Evolutionary conservation across 306 rosid species (phyloP).

Genomic region (Glycyrrhiza uralensis): DNA sequence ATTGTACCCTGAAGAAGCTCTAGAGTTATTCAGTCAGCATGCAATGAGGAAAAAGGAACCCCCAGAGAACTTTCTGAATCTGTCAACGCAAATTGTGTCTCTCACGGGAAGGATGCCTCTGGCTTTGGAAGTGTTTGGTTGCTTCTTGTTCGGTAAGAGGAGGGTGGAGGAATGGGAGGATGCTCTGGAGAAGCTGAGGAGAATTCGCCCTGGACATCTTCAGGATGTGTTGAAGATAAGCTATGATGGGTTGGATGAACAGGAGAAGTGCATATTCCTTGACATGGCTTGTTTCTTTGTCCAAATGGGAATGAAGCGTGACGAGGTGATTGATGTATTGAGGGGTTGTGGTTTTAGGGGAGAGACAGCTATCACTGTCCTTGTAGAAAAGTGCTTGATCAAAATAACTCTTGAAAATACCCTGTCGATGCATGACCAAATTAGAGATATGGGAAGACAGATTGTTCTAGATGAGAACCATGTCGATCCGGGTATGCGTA

Average conservation of each 20-base stretch:
- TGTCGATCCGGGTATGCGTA: constrained; percentile 43
- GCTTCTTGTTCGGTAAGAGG: constrained; percentile 46
- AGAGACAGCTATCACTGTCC: constrained; percentile 38
- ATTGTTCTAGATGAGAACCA: constrained; percentile 40
- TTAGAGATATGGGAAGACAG: constrained; percentile 71
- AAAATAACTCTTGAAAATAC: constrained; percentile 35
- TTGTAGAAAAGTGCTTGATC: constrained; percentile 47
- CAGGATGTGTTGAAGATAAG: constrained; percentile 65
- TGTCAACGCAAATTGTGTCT: constrained; percentile 46
- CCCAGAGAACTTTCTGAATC: background rate
- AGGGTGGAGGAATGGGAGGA: constrained; percentile 48
- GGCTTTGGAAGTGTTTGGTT: constrained; percentile 73
- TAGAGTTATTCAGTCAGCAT: constrained; percentile 56
- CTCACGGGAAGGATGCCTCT: constrained; percentile 59
- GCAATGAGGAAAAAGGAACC: constrained; percentile 50
- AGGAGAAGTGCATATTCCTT: constrained; percentile 52
- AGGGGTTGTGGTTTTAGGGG: constrained; percentile 59
- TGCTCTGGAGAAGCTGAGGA: constrained; percentile 35
- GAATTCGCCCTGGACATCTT: constrained; percentile 39
- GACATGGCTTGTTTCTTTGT: constrained; percentile 61
- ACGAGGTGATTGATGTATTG: constrained; percentile 44
- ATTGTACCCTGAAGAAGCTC: constrained; percentile 28
- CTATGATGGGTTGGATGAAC: constrained; percentile 41
- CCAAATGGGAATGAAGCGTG: constrained; percentile 39
- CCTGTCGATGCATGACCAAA: constrained; percentile 67